phyloP scores from a whole-genome alignment of 2,329 filamentous ascomycete species.

The Talaromyces atroroseus region DNA sequence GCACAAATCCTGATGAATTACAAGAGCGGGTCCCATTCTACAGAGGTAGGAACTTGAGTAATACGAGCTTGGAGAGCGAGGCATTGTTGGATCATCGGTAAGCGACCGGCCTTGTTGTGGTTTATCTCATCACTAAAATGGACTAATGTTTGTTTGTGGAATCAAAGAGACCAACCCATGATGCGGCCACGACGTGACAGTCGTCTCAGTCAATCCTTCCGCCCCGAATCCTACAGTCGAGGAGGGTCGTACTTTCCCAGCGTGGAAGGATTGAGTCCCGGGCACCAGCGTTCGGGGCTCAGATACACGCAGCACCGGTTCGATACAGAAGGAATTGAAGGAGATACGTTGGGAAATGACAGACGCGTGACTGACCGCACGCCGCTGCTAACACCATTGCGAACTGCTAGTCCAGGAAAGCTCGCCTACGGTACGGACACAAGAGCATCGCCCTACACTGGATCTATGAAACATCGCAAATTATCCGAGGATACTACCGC shows the following conservation, averaged over 20 bases:
- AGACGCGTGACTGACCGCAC: conserved; percentile 47
- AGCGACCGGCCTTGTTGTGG: conserved; percentile 15
- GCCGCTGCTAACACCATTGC: conserved; percentile 44
- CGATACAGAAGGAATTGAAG: conserved; percentile 12
- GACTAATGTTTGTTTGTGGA: neutral
- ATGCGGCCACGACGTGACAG: conserved; percentile 60
- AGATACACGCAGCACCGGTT: conserved; percentile 1
- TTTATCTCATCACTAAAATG: neutral
- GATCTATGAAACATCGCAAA: conserved; percentile 19
- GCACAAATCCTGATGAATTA: conserved; percentile 28
- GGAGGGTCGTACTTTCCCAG: conserved; percentile 9
- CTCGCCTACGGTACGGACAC: conserved; percentile 31
- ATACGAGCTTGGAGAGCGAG: conserved; percentile 84
- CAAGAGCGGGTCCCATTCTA: conserved; percentile 48
- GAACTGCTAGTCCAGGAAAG: conserved; percentile 26
- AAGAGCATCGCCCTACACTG: conserved; percentile 21
- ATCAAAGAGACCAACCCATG: conserved; percentile 43
- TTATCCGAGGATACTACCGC: conserved; percentile 22
- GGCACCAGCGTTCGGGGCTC: conserved; percentile 9
- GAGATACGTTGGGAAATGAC: conserved; percentile 26
- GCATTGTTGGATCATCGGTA: conserved; percentile 81
- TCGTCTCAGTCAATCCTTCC: conserved; percentile 35
- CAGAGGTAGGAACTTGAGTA: conserved; percentile 61
- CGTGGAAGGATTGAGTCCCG: conserved; percentile 8
- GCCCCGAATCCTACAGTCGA: conserved; percentile 21